Percentiles rank a stretch among this genome's conserved stretches.
These are phyloP conservation scores for Hericium erinaceus DNA, from an alignment of 768 basidiomycete species.

Conservation along the genomic window DNA sequence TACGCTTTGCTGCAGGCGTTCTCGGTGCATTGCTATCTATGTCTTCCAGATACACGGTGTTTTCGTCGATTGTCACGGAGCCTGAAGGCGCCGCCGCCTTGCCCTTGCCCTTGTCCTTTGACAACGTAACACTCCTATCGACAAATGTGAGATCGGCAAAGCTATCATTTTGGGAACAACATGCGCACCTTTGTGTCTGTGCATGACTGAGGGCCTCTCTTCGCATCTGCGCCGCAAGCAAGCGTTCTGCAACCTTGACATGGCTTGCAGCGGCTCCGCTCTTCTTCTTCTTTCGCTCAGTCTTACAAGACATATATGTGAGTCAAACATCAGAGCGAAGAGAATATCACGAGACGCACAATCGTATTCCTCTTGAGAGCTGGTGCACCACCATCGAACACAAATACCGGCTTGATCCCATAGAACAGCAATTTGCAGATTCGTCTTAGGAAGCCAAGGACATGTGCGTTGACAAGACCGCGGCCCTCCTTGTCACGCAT, in stretches of 20 bases:
- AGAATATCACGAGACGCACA: slow-evolving; percentile 34
- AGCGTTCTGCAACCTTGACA: slow-evolving; percentile 78
- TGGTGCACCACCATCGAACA: slow-evolving; percentile 97
- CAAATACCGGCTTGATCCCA: slow-evolving; percentile 97
- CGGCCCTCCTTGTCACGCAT: slow-evolving; percentile 97
- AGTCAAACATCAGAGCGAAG: not conserved
- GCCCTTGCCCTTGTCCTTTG: slow-evolving; percentile 27
- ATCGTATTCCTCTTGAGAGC: slow-evolving; percentile 82
- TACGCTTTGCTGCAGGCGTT: slow-evolving; percentile 35
- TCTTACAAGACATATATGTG: slow-evolving; percentile 32
- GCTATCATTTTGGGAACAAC: not conserved
- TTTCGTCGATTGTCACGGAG: slow-evolving; percentile 51
- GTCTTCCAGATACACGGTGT: slow-evolving; percentile 86
- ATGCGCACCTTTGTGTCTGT: slow-evolving; percentile 33
- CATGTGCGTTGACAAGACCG: slow-evolving; percentile 85
- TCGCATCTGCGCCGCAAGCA: slow-evolving; percentile 90
- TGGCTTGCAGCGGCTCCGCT: slow-evolving; percentile 82
- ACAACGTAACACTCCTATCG: slow-evolving; percentile 4
- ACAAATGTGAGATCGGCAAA: not conserved
- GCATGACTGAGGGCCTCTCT: slow-evolving; percentile 73
- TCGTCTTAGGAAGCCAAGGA: slow-evolving; percentile 81
- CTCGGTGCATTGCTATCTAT: slow-evolving; percentile 45
- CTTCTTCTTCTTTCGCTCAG: slow-evolving; percentile 85
- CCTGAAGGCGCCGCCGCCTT: slow-evolving; percentile 38
- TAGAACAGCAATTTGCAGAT: slow-evolving; percentile 94